Evolutionary conservation across 495 filamentous ascomycete genomes (phyloP).

Genomic region (Penicillium maclennaniae): DNA sequence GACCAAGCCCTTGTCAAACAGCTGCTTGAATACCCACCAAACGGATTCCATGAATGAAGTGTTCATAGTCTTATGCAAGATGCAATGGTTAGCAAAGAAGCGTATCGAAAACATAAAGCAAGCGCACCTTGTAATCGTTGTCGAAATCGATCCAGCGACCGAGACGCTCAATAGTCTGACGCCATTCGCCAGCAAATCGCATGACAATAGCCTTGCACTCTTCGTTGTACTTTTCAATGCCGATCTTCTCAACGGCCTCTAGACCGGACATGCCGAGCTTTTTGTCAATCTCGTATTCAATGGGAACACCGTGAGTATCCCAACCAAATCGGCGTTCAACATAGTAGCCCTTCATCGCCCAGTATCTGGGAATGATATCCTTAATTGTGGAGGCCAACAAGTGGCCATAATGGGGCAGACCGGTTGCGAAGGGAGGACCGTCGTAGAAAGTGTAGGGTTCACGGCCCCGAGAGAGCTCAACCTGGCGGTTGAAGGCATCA

Average conservation of each 20-base stretch:
- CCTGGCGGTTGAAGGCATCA: conserved; percentile 76
- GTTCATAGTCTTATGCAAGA: conserved; percentile 73
- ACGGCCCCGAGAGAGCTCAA: conserved; percentile 67
- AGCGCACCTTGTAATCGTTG: conserved; percentile 84
- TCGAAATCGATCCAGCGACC: conserved; percentile 99
- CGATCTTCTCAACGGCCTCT: conserved; percentile 81
- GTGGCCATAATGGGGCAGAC: conserved; percentile 93
- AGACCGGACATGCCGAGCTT: conserved; percentile 85
- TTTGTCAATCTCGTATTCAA: conserved; percentile 99
- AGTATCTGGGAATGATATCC: conserved; percentile 93
- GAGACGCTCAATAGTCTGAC: conserved; percentile 79
- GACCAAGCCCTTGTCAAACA: conserved; percentile 83
- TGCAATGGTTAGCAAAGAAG: background rate
- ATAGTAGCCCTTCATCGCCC: conserved; percentile 95
- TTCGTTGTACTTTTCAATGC: conserved; percentile 86
- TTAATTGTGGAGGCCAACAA: conserved; percentile 95
- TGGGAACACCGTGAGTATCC: conserved; percentile 95
- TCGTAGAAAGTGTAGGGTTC: conserved; percentile 67
- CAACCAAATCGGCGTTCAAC: conserved; percentile 69
- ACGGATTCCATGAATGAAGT: conserved; percentile 90
- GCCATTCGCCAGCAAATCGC: conserved; percentile 87
- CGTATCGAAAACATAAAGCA: background rate
- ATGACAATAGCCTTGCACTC: conserved; percentile 95
- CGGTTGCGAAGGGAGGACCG: conserved; percentile 63
- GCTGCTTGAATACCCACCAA: conserved; percentile 58